Conservation (phyloP, 495 filamentous ascomycete species). For the Penicillium roqueforti region DNA sequence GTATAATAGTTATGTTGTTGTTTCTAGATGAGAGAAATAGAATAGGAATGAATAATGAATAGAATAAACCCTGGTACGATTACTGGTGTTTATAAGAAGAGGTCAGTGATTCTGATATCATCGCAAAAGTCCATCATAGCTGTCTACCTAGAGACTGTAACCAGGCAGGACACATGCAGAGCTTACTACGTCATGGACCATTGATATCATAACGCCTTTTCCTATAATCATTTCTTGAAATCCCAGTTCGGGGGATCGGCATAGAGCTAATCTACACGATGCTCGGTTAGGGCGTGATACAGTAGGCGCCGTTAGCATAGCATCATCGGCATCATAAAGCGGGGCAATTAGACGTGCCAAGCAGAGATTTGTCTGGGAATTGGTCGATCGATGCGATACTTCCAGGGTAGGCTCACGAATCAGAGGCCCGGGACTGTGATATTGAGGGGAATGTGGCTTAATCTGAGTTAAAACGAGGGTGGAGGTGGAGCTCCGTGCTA, state of each 20-base stretch:
- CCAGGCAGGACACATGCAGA: slow-evolving; percentile 11
- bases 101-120: slow-evolving; percentile 18
- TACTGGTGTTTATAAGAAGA: slow-evolving; percentile 7
- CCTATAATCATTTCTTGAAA: background rate
- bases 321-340: slow-evolving; percentile 9
- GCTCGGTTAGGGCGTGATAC: slow-evolving; percentile 5
- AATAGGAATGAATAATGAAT: background rate
- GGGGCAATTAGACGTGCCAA: background rate
- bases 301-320: slow-evolving; percentile 3
- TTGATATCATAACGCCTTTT: slow-evolving; percentile 20
- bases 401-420: slow-evolving; percentile 13
- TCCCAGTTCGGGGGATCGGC: slow-evolving; percentile 14
- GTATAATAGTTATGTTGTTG: background rate
- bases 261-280: slow-evolving; percentile 10
- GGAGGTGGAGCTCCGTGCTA: slow-evolving; percentile 14
- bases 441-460: slow-evolving; percentile 7
- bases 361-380: slow-evolving; percentile 5
- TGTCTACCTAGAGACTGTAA: slow-evolving; percentile 11
- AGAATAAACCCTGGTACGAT: background rate
- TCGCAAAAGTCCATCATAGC: background rate
- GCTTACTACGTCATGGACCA: slow-evolving; percentile 21
- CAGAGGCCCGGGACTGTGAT: background rate
- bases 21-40: background rate
- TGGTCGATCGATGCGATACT: slow-evolving; percentile 11
- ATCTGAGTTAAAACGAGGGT: slow-evolving; percentile 8